A percentile compares a stretch with the other conserved stretches of the same genome.
Evolutionary conservation across 441 rosid species (phyloP).

Genomic region (Isatis lusitanica): DNA sequence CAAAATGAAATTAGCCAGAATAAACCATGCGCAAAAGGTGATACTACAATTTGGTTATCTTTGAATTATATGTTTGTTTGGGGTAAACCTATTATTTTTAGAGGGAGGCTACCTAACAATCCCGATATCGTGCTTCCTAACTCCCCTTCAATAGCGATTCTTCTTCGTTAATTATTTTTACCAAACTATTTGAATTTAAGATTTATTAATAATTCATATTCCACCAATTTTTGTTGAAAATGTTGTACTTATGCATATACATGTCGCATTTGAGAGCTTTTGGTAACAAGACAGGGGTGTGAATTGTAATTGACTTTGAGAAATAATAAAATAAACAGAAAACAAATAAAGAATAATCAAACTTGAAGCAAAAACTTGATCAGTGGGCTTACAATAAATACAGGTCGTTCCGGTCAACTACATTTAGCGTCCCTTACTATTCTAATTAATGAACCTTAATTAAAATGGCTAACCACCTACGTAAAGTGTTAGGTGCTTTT

Average conservation of each 20-base stretch:
- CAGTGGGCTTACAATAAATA: constrained; percentile 13
- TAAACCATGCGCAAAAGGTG: neutral
- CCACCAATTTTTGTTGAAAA: constrained; percentile 23
- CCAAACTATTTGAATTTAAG: constrained; percentile 35
- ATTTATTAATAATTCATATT: neutral
- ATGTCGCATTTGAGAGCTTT: constrained; percentile 8
- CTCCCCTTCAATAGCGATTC: constrained; percentile 29
- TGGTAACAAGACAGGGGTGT: constrained; percentile 14
- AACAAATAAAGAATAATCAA: neutral
- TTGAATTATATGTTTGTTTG: constrained; percentile 1
- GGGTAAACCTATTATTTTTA: neutral
- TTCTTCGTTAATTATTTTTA: constrained; percentile 29
- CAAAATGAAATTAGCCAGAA: neutral
- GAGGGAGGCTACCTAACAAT: constrained; percentile 37
- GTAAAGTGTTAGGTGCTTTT: neutral
- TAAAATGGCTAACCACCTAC: constrained; percentile 24
- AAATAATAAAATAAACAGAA: neutral
- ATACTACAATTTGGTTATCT: neutral
- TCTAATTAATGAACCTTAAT: constrained; percentile 2
- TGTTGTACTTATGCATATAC: neutral
- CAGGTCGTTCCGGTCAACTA: constrained; percentile 35
- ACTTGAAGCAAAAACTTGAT: constrained; percentile 13
- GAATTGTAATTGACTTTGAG: constrained; percentile 9
- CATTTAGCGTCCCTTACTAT: constrained; percentile 28
- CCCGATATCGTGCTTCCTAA: constrained; percentile 34